Percentiles rank a stretch among this genome's conserved stretches.
These are phyloP conservation scores for Glebionis coronaria DNA, from an alignment of 129 eudicot species.

Conservation along the genomic window DNA sequence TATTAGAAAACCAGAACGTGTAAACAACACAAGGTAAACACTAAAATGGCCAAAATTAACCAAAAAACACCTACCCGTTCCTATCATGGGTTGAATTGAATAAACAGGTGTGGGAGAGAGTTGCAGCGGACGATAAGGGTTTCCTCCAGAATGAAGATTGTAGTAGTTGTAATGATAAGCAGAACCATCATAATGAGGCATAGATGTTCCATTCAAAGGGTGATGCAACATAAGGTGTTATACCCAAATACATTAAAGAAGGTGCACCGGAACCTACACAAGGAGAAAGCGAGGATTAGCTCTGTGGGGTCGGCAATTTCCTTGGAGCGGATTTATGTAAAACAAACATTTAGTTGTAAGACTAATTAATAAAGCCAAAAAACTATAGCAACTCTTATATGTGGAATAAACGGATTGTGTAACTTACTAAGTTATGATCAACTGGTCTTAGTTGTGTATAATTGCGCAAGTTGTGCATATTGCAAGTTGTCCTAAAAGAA, in stretches of 20 bases:
- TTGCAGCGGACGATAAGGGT: slow-evolving; percentile 73
- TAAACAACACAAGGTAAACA: no score
- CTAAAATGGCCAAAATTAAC: no score
- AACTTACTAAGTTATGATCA: slow-evolving; percentile 75
- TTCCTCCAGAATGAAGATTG: slow-evolving; percentile 68
- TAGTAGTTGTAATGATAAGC: slow-evolving; percentile 68
- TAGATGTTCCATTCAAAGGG: slow-evolving; percentile 58
- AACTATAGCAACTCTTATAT: background rate
- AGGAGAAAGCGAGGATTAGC: slow-evolving; percentile 62
- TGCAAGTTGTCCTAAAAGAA: no score
- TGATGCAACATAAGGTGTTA: slow-evolving; percentile 72
- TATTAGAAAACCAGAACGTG: no score
- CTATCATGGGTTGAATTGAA: slow-evolving; percentile 71
- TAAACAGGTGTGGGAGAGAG: slow-evolving; percentile 71
- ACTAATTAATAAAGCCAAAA: background rate
- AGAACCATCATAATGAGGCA: slow-evolving; percentile 83
- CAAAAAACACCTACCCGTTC: slow-evolving; percentile 47
- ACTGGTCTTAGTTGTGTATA: no score
- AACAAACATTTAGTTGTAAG: slow-evolving; percentile 6
- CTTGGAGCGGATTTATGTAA: slow-evolving; percentile 74
- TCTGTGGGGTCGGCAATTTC: slow-evolving; percentile 66
- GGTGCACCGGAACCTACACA: slow-evolving; percentile 67
- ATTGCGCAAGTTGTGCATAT: no score
- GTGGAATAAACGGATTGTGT: background rate
- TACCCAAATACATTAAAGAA: slow-evolving; percentile 80